Conservation (phyloP, 257 asterid genomes). For the Penstemon davidsonii region DNA sequence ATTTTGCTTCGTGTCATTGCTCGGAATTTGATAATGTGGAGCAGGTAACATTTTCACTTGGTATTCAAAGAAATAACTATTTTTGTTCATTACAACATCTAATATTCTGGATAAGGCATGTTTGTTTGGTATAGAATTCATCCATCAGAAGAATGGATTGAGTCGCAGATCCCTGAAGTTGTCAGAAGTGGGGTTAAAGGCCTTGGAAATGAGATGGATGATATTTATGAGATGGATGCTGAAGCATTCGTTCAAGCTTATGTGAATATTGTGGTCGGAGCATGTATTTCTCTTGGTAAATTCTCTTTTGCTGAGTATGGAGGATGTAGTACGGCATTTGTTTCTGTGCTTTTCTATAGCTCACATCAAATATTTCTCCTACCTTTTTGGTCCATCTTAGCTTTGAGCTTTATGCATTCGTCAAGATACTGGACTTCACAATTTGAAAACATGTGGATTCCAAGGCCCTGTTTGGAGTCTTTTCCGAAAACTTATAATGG, state of each 20-base stretch:
- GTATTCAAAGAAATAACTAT: slow-evolving; percentile 22
- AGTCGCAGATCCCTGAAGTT: slow-evolving; percentile 82
- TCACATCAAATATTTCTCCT: slow-evolving; percentile 4
- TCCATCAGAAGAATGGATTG: slow-evolving; percentile 92
- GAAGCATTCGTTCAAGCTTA: slow-evolving; percentile 90
- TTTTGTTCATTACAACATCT: neutral
- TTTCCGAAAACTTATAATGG: neutral
- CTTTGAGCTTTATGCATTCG: slow-evolving; percentile 12
- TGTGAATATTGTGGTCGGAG: slow-evolving; percentile 83
- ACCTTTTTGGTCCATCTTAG: slow-evolving; percentile 1
- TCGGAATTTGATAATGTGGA: slow-evolving; percentile 87
- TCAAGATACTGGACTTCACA: slow-evolving; percentile 10
- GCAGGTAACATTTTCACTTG: slow-evolving; percentile 59
- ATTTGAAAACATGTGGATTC: too few relatives aligned
- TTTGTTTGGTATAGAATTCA: slow-evolving; percentile 48
- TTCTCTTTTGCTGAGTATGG: slow-evolving; percentile 17
- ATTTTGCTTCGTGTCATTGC: slow-evolving; percentile 90
- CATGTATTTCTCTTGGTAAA: slow-evolving; percentile 87
- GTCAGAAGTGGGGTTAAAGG: slow-evolving; percentile 54
- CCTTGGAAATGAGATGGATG: slow-evolving; percentile 66
- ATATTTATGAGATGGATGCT: slow-evolving; percentile 64
- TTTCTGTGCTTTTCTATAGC: slow-evolving; percentile 3
- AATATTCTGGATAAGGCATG: slow-evolving; percentile 20
- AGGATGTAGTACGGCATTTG: slow-evolving; percentile 1
- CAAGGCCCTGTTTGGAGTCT: neutral